Evolutionary conservation across 352 stramenopile species (phyloP).

Genomic region (Phytophthora rubi): DNA sequence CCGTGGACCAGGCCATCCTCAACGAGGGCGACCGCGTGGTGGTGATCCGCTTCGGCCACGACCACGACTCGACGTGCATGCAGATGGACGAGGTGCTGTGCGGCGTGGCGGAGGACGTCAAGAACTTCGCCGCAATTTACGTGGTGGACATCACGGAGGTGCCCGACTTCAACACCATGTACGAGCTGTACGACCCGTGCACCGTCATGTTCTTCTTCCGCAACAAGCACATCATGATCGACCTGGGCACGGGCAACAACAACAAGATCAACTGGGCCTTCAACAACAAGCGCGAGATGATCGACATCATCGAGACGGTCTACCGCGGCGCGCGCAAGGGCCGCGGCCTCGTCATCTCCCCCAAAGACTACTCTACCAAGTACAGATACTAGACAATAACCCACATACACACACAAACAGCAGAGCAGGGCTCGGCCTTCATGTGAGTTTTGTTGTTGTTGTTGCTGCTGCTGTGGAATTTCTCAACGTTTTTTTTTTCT

Average conservation of each 20-base stretch:
- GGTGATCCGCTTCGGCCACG: slow-evolving; percentile 98
- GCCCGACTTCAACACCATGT: slow-evolving; percentile 99
- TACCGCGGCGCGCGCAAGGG: slow-evolving; percentile 98
- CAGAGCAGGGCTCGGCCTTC: neutral
- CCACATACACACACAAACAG: neutral
- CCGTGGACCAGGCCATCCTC: slow-evolving; percentile 99
- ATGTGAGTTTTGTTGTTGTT: slow-evolving; percentile 1
- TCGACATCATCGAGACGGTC: slow-evolving; percentile 99
- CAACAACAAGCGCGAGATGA: slow-evolving; percentile 98
- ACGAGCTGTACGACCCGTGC: slow-evolving; percentile 99
- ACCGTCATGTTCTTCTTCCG: slow-evolving; percentile 99
- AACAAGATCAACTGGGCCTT: slow-evolving; percentile 99
- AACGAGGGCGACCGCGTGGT: slow-evolving; percentile 98
- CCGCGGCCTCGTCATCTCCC: slow-evolving; percentile 97
- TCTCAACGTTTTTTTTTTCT: slow-evolving; percentile 19
- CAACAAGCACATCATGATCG: slow-evolving; percentile 99
- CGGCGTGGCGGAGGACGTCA: slow-evolving; percentile 98
- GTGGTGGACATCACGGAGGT: slow-evolving; percentile 95
- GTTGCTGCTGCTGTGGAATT: neutral
- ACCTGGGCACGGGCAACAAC: slow-evolving; percentile 99
- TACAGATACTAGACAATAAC: slow-evolving; percentile 93
- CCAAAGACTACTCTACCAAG: slow-evolving; percentile 99
- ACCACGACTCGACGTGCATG: slow-evolving; percentile 98
- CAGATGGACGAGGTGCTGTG: slow-evolving; percentile 98
- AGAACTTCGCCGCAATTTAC: slow-evolving; percentile 99